Conservation (phyloP, 371 early-diverging fungal species). For the Rhizopus stolonifer region DNA sequence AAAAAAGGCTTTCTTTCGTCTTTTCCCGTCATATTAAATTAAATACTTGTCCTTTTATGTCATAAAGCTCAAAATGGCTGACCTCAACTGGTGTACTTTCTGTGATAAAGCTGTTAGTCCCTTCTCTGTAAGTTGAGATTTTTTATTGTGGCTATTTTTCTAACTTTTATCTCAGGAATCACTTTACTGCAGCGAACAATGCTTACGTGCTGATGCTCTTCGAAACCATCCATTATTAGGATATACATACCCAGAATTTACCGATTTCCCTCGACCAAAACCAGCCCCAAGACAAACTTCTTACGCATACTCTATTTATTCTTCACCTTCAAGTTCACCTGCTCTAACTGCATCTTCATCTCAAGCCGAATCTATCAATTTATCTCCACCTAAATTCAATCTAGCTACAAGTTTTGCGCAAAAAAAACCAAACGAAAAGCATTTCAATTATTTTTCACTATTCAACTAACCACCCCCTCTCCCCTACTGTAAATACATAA, state of each 20-base stretch:
- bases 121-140: slow-evolving; percentile 34
- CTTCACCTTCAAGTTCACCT: slow-evolving; percentile 20
- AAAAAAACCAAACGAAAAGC: not conserved
- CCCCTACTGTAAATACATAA: no score
- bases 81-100: slow-evolving; percentile 43
- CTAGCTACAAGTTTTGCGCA: slow-evolving; percentile 4
- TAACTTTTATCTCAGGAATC: slow-evolving; percentile 24
- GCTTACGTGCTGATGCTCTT: slow-evolving; percentile 33
- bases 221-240: slow-evolving; percentile 36
- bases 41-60: not conserved
- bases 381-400: slow-evolving; percentile 22
- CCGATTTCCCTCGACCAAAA: slow-evolving; percentile 30
- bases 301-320: slow-evolving; percentile 10
- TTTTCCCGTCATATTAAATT: not conserved
- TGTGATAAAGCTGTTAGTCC: slow-evolving; percentile 42
- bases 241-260: slow-evolving; percentile 34
- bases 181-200: slow-evolving; percentile 42
- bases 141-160: not conserved
- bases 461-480: no score
- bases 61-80: slow-evolving; percentile 16
- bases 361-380: not conserved
- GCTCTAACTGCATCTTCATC: slow-evolving; percentile 24
- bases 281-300: not conserved
- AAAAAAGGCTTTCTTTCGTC: not conserved
- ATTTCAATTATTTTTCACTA: no score